Evolutionary conservation across 345 rosid genomes (phyloP).

Genomic region (Gossypium rotundifolium): DNA sequence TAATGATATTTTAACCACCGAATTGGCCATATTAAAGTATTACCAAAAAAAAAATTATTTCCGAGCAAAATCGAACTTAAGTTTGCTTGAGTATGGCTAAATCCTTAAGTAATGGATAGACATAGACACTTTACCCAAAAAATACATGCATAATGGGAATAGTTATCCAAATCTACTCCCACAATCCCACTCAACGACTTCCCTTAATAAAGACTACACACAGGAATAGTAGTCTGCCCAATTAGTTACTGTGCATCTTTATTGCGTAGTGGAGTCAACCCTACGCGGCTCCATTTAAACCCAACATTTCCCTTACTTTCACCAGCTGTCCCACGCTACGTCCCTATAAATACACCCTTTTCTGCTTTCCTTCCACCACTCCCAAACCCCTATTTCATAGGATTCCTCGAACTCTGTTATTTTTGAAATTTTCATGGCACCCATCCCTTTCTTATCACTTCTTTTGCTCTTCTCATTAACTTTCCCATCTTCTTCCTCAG

Average conservation of each 20-base stretch:
- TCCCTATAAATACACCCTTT: background rate
- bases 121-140: background rate
- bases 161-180: too few relatives aligned
- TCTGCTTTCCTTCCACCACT: background rate
- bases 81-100: too few relatives aligned
- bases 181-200: background rate
- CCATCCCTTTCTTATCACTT: conserved; percentile 10
- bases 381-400: background rate
- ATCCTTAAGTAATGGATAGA: too few relatives aligned
- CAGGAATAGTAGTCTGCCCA: background rate
- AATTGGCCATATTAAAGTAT: too few relatives aligned
- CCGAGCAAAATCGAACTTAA: too few relatives aligned
- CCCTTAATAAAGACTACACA: background rate
- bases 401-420: background rate
- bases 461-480: conserved; percentile 14
- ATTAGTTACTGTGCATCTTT: background rate
- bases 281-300: background rate
- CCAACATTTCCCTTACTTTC: background rate
- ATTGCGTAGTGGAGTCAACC: background rate
- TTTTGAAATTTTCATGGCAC: conserved; percentile 5
- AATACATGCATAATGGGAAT: background rate
- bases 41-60: too few relatives aligned
- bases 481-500: background rate
- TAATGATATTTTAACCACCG: too few relatives aligned
- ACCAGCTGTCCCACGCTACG: background rate